These are phyloP conservation scores for Ustilago cynodontis DNA, from an alignment of 1,284 basidiomycete genomes.

Conservation along the genomic window DNA sequence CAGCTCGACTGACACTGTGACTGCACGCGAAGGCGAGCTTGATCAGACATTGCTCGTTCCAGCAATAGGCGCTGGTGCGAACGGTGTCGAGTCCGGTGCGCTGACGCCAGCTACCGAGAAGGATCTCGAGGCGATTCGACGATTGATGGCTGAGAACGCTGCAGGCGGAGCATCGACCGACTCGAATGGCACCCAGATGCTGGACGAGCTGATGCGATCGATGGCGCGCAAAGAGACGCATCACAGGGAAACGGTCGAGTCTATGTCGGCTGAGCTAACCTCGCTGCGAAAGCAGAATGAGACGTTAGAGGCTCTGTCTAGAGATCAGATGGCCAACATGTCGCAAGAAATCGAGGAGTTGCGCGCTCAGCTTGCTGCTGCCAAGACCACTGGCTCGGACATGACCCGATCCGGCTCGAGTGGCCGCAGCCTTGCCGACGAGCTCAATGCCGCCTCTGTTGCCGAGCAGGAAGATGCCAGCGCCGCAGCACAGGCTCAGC, in stretches of 20 bases:
- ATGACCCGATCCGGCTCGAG: constrained; percentile 10
- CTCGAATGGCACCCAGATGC: constrained; percentile 22
- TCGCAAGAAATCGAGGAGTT: constrained; percentile 79
- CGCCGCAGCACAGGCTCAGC: constrained; percentile 1
- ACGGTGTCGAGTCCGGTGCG: constrained; percentile 12
- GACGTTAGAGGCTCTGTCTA: constrained; percentile 80
- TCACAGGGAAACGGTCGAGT: constrained; percentile 81
- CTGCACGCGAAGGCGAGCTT: neutral
- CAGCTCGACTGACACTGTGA: neutral
- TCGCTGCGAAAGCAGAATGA: constrained; percentile 82
- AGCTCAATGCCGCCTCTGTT: constrained; percentile 74
- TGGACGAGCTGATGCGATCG: constrained; percentile 72
- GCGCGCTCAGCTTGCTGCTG: constrained; percentile 74
- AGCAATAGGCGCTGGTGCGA: neutral
- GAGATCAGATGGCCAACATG: constrained; percentile 88
- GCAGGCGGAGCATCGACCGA: constrained; percentile 11
- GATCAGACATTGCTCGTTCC: constrained; percentile 10
- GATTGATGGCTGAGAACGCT: constrained; percentile 25
- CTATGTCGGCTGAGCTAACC: constrained; percentile 78
- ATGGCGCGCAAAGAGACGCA: constrained; percentile 94
- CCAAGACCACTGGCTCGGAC: constrained; percentile 8
- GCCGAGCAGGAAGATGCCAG: constrained; percentile 31
- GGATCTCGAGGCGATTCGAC: constrained; percentile 40
- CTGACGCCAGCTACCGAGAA: constrained; percentile 46
- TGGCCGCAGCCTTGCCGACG: constrained; percentile 80